These are phyloP conservation scores for Alopecurus myosuroides DNA, from an alignment of 176 grass and related monocot genomes.

Conservation along the genomic window DNA sequence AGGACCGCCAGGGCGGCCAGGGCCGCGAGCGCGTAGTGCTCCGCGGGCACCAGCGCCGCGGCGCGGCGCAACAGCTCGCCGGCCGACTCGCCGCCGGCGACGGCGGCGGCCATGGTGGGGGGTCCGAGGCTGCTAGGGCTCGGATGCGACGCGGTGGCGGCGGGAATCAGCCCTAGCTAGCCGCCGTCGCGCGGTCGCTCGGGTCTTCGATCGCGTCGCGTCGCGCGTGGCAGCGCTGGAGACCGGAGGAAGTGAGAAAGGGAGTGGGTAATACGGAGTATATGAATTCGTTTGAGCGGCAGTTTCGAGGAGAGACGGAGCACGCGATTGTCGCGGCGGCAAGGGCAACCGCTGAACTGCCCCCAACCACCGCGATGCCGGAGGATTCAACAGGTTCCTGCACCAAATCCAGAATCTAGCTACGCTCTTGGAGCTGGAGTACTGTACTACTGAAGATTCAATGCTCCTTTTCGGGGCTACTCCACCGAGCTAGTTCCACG, in stretches of 20 bases:
- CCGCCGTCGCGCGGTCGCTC: not conserved
- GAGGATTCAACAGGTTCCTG: not conserved
- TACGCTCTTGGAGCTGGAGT: not conserved
- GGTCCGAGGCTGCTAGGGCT: not conserved
- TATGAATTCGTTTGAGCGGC: constrained; percentile 8
- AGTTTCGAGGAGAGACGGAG: constrained; percentile 14
- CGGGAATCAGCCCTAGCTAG: not conserved
- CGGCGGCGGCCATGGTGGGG: constrained; percentile 18
- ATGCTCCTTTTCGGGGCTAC: not conserved
- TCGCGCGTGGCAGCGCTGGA: not conserved
- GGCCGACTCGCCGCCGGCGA: constrained; percentile 24
- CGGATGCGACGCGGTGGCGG: not conserved
- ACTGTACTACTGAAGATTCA: not conserved
- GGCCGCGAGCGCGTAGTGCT: constrained; percentile 51
- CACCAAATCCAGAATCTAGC: not conserved
- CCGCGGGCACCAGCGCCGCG: constrained; percentile 32
- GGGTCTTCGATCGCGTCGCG: not conserved
- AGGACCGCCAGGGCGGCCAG: constrained; percentile 24
- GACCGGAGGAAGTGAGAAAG: not conserved
- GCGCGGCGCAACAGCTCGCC: constrained; percentile 54
- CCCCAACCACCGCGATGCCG: not conserved
- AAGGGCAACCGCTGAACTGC: not conserved
- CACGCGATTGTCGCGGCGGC: constrained; percentile 11
- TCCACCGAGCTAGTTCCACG: not conserved
- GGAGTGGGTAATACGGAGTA: not conserved